Percentiles rank a stretch among this genome's conserved stretches.
phyloP scores from a whole-genome alignment of 129 eudicot genomes.

The Solidago caesia region DNA sequence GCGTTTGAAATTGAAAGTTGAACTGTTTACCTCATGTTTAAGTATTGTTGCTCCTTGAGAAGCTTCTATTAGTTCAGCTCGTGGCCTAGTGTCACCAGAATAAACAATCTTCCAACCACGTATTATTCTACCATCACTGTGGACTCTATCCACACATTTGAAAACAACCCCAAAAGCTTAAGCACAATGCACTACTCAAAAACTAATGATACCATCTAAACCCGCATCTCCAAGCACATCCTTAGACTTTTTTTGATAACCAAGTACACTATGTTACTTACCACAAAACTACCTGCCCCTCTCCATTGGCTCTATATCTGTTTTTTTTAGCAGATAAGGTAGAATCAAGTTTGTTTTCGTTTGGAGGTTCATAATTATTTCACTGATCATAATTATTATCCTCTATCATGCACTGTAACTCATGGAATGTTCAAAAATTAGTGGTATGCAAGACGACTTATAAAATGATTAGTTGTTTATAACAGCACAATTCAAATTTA shows the following conservation, averaged over 20 bases:
- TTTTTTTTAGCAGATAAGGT: conserved; percentile 47
- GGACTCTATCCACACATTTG: conserved; percentile 50
- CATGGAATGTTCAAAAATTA: too few species aligned
- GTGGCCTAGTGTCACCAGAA: conserved; percentile 88
- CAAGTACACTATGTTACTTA: conserved; percentile 32
- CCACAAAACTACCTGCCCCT: too few species aligned
- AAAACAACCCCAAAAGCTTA: conserved; percentile 69
- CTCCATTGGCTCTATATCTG: conserved; percentile 67
- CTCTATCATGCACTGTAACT: too few species aligned
- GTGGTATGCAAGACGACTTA: too few species aligned
- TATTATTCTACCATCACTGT: conserved; percentile 41
- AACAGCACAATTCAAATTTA: too few species aligned
- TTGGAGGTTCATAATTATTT: neutral
- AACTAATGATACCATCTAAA: conserved; percentile 59
- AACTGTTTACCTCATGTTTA: conserved; percentile 66
- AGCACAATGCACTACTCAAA: conserved; percentile 84
- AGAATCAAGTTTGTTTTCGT: conserved; percentile 19
- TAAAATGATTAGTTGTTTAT: too few species aligned
- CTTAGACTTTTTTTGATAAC: conserved; percentile 39
- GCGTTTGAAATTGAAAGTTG: neutral
- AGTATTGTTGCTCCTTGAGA: conserved; percentile 85
- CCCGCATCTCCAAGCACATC: conserved; percentile 60
- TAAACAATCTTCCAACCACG: conserved; percentile 93
- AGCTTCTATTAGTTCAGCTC: conserved; percentile 65
- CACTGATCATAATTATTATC: conserved; percentile 1